Percentiles rank a stretch among this genome's conserved stretches.
phyloP scores from a whole-genome alignment of 208 protist species.

The Leishmania guyanensis region DNA sequence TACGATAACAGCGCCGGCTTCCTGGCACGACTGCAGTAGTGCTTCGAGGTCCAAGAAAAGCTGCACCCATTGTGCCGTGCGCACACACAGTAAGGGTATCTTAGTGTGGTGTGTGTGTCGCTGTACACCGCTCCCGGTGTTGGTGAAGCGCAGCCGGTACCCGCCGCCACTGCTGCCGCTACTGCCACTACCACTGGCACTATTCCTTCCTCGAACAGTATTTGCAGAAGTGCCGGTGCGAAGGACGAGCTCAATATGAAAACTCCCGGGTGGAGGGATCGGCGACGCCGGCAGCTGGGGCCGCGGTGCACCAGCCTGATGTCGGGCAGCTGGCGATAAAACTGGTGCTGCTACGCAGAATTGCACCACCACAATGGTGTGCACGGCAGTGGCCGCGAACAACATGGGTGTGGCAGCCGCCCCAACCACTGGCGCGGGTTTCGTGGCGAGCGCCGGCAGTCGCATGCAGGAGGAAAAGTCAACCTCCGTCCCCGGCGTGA shows the following conservation, averaged over 20 bases:
- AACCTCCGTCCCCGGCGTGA: conserved; percentile 45
- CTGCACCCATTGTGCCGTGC: conserved; percentile 61
- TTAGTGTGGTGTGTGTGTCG: conserved; percentile 60
- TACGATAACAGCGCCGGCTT: not conserved
- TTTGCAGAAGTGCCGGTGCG: not conserved
- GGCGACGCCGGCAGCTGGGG: not conserved
- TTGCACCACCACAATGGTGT: conserved; percentile 57
- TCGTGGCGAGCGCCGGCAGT: conserved; percentile 6
- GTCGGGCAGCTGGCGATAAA: not conserved
- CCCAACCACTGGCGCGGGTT: not conserved
- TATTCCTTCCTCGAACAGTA: not conserved
- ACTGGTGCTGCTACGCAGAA: conserved; percentile 37
- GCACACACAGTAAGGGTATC: conserved; percentile 55
- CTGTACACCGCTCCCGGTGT: conserved; percentile 33
- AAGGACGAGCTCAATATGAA: conserved; percentile 25
- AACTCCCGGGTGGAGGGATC: conserved; percentile 17
- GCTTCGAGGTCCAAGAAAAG: conserved; percentile 60
- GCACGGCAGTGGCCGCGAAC: not conserved
- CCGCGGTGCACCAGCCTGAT: not conserved
- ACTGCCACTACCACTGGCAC: not conserved
- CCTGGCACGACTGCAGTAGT: conserved; percentile 36
- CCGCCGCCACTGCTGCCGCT: conserved; percentile 12
- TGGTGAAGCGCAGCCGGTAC: conserved; percentile 50
- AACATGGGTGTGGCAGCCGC: not conserved
- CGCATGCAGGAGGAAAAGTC: conserved; percentile 47